These are phyloP conservation scores for Erodium texanum DNA, from an alignment of 441 rosid species.

Conservation along the genomic window DNA sequence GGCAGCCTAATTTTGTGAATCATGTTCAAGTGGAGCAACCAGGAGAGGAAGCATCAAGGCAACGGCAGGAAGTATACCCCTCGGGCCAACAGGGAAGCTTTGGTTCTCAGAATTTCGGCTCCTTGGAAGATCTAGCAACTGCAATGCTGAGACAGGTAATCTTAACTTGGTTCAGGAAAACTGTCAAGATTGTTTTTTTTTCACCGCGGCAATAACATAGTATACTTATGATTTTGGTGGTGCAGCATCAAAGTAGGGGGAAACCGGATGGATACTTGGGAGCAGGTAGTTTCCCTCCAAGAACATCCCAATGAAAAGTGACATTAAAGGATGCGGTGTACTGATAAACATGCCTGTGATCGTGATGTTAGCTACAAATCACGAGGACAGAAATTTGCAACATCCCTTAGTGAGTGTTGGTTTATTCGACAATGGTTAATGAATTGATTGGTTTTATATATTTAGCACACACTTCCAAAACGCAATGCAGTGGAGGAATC, in stretches of 20 bases:
- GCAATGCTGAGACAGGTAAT: slow-evolving; percentile 54
- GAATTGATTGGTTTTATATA: too few species aligned
- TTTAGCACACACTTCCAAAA: neutral
- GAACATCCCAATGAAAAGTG: slow-evolving; percentile 31
- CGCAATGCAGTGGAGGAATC: neutral
- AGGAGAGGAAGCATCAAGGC: slow-evolving; percentile 24
- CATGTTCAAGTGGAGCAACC: neutral
- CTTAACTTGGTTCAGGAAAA: slow-evolving; percentile 8
- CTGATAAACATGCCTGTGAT: too few species aligned
- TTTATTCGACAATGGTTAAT: too few species aligned
- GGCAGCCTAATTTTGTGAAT: neutral
- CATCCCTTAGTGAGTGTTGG: neutral
- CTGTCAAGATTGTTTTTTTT: neutral
- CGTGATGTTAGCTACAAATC: too few species aligned
- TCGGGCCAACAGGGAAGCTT: slow-evolving; percentile 34
- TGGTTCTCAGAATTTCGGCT: slow-evolving; percentile 34
- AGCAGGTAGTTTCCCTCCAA: slow-evolving; percentile 26
- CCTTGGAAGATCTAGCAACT: slow-evolving; percentile 53
- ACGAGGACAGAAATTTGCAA: neutral
- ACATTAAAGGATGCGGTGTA: too few species aligned
- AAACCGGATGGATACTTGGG: slow-evolving; percentile 38
- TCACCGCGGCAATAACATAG: neutral
- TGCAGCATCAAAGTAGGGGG: slow-evolving; percentile 47
- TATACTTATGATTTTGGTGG: slow-evolving; percentile 9
- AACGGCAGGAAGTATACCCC: slow-evolving; percentile 32